phyloP scores from a whole-genome alignment of 2,329 filamentous ascomycete genomes.

The Penicillium hesseltinei region DNA sequence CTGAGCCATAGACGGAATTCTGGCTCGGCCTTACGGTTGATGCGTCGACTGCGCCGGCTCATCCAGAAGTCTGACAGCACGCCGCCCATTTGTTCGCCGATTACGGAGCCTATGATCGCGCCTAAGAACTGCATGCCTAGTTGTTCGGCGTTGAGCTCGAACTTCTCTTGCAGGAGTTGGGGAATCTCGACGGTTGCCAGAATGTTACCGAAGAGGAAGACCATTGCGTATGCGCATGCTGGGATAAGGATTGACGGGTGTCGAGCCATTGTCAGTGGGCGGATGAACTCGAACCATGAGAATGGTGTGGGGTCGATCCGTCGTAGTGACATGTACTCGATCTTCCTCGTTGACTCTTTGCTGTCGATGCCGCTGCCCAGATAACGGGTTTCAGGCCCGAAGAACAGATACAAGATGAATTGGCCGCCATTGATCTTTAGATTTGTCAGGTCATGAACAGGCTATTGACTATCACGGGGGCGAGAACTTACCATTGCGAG shows the following conservation, averaged over 20 bases:
- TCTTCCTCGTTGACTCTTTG: slow-evolving; percentile 40
- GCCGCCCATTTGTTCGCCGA: slow-evolving; percentile 63
- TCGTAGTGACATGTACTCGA: slow-evolving; percentile 46
- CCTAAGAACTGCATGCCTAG: slow-evolving; percentile 60
- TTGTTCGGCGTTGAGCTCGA: slow-evolving; percentile 58
- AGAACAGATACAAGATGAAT: slow-evolving; percentile 56
- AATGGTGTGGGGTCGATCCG: slow-evolving; percentile 56
- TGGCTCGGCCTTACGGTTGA: slow-evolving; percentile 44
- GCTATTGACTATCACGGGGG: background rate
- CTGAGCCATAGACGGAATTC: slow-evolving; percentile 60
- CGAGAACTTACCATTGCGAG: slow-evolving; percentile 51
- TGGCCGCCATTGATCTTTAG: slow-evolving; percentile 55
- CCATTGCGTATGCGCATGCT: slow-evolving; percentile 55
- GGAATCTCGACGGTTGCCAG: slow-evolving; percentile 60
- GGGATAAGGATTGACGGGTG: slow-evolving; percentile 53
- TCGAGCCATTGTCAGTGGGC: slow-evolving; percentile 49
- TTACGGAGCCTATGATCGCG: slow-evolving; percentile 57
- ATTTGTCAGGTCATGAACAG: slow-evolving; percentile 11
- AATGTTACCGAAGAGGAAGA: slow-evolving; percentile 57
- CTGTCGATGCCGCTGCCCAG: slow-evolving; percentile 30
- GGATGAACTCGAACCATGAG: slow-evolving; percentile 50
- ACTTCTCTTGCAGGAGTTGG: slow-evolving; percentile 56
- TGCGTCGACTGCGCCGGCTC: slow-evolving; percentile 36
- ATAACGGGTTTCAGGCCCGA: slow-evolving; percentile 58
- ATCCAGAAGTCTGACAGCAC: slow-evolving; percentile 58